Evolutionary conservation across 495 filamentous ascomycete species (phyloP).

Genomic region (Penicillium arizonense): DNA sequence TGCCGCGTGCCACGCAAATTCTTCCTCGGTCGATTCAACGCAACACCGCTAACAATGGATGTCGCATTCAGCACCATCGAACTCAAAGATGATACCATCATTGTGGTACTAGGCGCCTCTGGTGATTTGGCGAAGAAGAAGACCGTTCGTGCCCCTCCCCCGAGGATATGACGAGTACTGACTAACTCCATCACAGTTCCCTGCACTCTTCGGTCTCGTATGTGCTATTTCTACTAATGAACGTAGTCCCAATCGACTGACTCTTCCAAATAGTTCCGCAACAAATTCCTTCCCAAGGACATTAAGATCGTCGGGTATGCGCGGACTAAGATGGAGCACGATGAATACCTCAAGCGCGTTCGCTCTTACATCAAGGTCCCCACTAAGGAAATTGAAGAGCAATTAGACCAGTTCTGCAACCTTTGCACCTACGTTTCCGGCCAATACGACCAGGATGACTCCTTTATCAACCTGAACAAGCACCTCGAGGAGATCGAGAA

Average conservation of each 20-base stretch:
- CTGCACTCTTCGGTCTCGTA: conserved; percentile 97
- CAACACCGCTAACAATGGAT: conserved; percentile 30
- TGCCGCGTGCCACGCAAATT: conserved; percentile 15
- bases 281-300: conserved; percentile 97
- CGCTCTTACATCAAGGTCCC: conserved; percentile 99
- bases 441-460: conserved; percentile 96
- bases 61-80: conserved; percentile 65
- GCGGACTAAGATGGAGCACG: conserved; percentile 97
- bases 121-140: conserved; percentile 99
- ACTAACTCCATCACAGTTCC: conserved; percentile 63
- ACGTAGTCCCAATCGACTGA: conserved; percentile 9
- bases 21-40: conserved; percentile 6
- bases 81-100: conserved; percentile 97
- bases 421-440: conserved; percentile 92
- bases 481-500: conserved; percentile 89
- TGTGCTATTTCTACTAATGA: conserved; percentile 38
- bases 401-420: conserved; percentile 83
- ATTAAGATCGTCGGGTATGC: conserved; percentile 99
- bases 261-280: conserved; percentile 70
- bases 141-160: conserved; percentile 63
- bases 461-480: conserved; percentile 82
- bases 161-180: conserved; percentile 5
- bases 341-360: conserved; percentile 89
- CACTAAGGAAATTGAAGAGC: conserved; percentile 95
- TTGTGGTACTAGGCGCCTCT: conserved; percentile 95